Evolutionary conservation across 345 rosid genomes (phyloP).

Genomic region (Erodium maritimum): DNA sequence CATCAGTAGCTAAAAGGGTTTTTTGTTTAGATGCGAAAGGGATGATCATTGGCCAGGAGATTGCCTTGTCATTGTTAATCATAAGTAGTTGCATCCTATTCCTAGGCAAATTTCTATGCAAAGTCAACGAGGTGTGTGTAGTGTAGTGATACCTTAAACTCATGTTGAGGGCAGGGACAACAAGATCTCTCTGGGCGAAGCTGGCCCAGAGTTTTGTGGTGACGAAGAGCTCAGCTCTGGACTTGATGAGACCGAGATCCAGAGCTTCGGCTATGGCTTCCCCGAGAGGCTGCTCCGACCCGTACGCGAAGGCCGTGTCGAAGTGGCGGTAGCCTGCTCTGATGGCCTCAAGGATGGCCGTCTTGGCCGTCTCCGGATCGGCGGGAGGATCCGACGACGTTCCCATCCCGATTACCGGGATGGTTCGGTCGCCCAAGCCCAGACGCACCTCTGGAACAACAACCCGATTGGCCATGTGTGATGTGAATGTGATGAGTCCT

Average conservation of each 20-base stretch:
- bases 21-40: too few species aligned
- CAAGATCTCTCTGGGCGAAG: constrained; percentile 12
- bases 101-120: too few species aligned
- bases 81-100: too few species aligned
- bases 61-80: too few species aligned
- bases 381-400: constrained; percentile 1
- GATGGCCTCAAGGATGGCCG: constrained; percentile 18
- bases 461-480: too few species aligned
- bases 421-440: constrained; percentile 9
- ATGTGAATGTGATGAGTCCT: too few species aligned
- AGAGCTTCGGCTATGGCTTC: constrained; percentile 18
- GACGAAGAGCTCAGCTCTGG: constrained; percentile 23
- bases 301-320: constrained; percentile 14
- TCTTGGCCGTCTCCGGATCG: constrained; percentile 11
- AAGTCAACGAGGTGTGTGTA: too few species aligned
- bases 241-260: constrained; percentile 18
- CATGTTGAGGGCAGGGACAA: constrained; percentile 17
- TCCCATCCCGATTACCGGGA: constrained; percentile 22
- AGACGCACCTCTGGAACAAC: constrained; percentile 4
- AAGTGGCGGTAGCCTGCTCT: constrained; percentile 21
- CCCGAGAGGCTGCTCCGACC: constrained; percentile 16
- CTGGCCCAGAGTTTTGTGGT: constrained; percentile 19
- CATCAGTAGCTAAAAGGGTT: too few species aligned
- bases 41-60: too few species aligned
- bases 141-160: constrained; percentile 15